These are phyloP conservation scores for Sclerotinia borealis DNA, from an alignment of 2,329 filamentous ascomycete species.

Conservation along the genomic window DNA sequence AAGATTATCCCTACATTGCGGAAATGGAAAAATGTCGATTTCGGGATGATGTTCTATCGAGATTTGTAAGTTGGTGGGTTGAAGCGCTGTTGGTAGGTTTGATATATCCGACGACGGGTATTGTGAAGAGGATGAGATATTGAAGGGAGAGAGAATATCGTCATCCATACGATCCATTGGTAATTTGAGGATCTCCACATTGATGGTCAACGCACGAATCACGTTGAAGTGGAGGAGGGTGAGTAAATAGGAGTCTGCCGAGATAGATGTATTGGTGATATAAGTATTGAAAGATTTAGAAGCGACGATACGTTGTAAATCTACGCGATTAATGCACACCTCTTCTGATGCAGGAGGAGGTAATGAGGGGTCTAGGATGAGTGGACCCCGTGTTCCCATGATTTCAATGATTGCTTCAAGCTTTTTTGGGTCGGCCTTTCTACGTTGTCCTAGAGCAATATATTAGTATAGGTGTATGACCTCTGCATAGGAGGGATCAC, in stretches of 20 bases:
- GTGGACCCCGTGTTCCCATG: not conserved
- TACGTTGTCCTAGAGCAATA: not conserved
- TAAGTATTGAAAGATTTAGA: slow-evolving; percentile 12
- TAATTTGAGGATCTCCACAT: slow-evolving; percentile 30
- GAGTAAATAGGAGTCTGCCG: slow-evolving; percentile 28
- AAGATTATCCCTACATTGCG: slow-evolving; percentile 37
- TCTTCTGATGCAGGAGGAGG: not conserved
- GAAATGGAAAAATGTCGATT: slow-evolving; percentile 35
- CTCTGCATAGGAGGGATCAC: not conserved
- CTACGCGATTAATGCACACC: slow-evolving; percentile 5
- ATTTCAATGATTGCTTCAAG: not conserved
- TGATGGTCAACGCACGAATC: slow-evolving; percentile 33
- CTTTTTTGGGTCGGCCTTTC: not conserved
- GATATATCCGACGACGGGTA: not conserved
- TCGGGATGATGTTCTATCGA: slow-evolving; percentile 37
- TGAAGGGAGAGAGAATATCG: slow-evolving; percentile 21
- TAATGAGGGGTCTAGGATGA: not conserved
- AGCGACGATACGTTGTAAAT: not conserved
- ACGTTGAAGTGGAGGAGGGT: slow-evolving; percentile 36
- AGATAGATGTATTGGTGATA: slow-evolving; percentile 9
- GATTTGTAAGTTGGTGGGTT: slow-evolving; percentile 37
- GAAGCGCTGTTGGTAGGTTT: slow-evolving; percentile 24
- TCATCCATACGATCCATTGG: slow-evolving; percentile 15
- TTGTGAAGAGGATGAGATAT: not conserved
- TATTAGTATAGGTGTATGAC: not conserved